phyloP scores from a whole-genome alignment of 768 basidiomycete genomes.

The Hygrocybe coccinea region DNA sequence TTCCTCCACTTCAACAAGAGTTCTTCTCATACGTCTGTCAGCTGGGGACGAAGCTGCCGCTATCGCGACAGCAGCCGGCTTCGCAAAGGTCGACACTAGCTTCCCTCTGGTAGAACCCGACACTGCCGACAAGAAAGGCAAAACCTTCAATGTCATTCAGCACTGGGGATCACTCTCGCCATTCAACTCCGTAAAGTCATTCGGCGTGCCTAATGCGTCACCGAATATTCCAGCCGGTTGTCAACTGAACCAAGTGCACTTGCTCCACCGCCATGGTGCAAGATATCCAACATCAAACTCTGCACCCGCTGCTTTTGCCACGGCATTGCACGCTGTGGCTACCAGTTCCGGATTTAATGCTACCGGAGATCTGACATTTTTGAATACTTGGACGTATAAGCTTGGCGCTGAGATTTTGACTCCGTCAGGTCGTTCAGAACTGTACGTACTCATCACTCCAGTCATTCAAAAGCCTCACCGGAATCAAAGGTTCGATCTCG shows the following conservation, averaged over 20 bases:
- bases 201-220: slow-evolving; percentile 47
- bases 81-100: slow-evolving; percentile 32
- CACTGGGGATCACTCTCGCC: slow-evolving; percentile 48
- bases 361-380: slow-evolving; percentile 52
- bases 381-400: slow-evolving; percentile 73
- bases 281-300: slow-evolving; percentile 49
- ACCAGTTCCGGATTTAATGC: slow-evolving; percentile 41
- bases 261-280: slow-evolving; percentile 68
- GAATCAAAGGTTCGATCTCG: slow-evolving; percentile 38
- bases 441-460: slow-evolving; percentile 40
- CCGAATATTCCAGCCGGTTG: slow-evolving; percentile 45
- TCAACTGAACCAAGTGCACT: slow-evolving; percentile 45
- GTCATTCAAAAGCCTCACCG: neutral
- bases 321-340: slow-evolving; percentile 44
- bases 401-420: slow-evolving; percentile 74
- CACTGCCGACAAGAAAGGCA: slow-evolving; percentile 28
- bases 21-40: slow-evolving; percentile 9
- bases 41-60: slow-evolving; percentile 42
- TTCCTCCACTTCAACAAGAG: neutral
- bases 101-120: slow-evolving; percentile 41
- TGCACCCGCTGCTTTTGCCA: slow-evolving; percentile 43
- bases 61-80: slow-evolving; percentile 39
- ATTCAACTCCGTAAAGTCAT: slow-evolving; percentile 47
- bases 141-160: slow-evolving; percentile 41
- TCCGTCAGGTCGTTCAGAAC: slow-evolving; percentile 69